Base-by-base conservation (phyloP, 345 rosid genomes). In the Populus alba region DNA sequence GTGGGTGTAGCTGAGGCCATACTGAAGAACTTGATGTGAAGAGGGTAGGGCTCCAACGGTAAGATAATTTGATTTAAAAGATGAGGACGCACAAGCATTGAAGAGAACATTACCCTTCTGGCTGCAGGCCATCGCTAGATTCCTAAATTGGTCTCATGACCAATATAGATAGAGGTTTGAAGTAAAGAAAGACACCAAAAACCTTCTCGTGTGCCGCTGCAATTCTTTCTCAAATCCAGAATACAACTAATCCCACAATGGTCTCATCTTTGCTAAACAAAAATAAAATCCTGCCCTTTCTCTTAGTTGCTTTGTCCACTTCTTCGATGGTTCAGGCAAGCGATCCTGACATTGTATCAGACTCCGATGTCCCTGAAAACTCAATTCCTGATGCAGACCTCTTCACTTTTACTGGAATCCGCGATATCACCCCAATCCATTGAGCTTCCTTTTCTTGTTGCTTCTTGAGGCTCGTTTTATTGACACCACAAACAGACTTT, bases 281-380 rank as follows among this genome's bases (percentile, higher is more conserved):
- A 47, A 47, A 13, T 29, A 29, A 47, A 4, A 47, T 47, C 53
- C 18, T 47, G 17, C 53, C 53, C 6, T 47, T 47, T 15, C 53
- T 47, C 1, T 15, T 47, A 3, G 53, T 15, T 15, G 22, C 39
- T 27, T 17, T 55, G 2, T 39, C 41, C 33, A 6, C 38, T 18
- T 20, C 55, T 59, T 51, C 37, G 33, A 20, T 78, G 38, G 66
- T 47, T 27, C 29, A 22, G 20, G 62, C 76, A 23, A 63, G 71
- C 22, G 76, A 78, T 47, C 80, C 66, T 6, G 66, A 78, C 3
- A 78, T 65, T 8, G 8, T 71, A 31, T 23, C 71, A 5, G 76
- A 65, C 25, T 78, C 63, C 53, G 15, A 49, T 22, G 15, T 65
- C 13, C 81, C 76, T 22, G 33, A 18, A 22, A 51, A 35, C 41